These are phyloP conservation scores for Pilasporangium apinafurcum DNA, from an alignment of 352 stramenopile species.

Conservation along the genomic window DNA sequence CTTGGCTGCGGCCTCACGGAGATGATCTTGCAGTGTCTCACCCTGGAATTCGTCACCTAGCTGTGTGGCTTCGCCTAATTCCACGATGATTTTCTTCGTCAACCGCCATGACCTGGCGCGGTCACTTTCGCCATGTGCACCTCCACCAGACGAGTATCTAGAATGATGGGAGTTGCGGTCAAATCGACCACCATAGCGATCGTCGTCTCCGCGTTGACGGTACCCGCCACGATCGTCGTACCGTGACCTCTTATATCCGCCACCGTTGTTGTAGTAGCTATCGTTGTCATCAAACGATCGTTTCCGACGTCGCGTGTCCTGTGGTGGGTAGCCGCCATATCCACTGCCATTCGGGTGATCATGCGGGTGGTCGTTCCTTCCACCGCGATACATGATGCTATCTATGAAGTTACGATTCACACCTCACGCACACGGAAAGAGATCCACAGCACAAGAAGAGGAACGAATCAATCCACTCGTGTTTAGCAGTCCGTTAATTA, in stretches of 20 bases:
- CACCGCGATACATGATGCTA: constrained; percentile 25
- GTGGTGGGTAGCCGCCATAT: constrained; percentile 10
- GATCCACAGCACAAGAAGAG: too few relatives aligned
- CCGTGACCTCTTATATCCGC: constrained; percentile 56
- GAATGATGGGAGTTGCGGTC: too few relatives aligned
- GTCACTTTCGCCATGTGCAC: constrained; percentile 42
- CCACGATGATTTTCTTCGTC: constrained; percentile 67
- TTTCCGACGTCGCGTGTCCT: constrained; percentile 32
- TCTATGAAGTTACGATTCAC: too few relatives aligned
- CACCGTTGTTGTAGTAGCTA: constrained; percentile 10
- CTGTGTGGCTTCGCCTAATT: constrained; percentile 42
- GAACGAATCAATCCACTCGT: too few relatives aligned
- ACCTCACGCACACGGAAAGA: too few relatives aligned
- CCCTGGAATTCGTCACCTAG: constrained; percentile 22
- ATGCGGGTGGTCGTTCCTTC: too few relatives aligned
- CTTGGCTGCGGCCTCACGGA: constrained; percentile 27
- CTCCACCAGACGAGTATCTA: constrained; percentile 10
- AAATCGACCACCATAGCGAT: constrained; percentile 22
- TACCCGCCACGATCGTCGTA: constrained; percentile 29
- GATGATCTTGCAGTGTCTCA: constrained; percentile 31
- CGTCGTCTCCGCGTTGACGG: constrained; percentile 14
- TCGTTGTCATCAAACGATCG: constrained; percentile 56
- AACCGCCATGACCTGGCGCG: constrained; percentile 61
- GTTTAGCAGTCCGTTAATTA: too few relatives aligned
- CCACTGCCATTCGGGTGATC: constrained; percentile 13